Conservation (phyloP, 1,284 basidiomycete genomes). For the Ustilago curta region DNA sequence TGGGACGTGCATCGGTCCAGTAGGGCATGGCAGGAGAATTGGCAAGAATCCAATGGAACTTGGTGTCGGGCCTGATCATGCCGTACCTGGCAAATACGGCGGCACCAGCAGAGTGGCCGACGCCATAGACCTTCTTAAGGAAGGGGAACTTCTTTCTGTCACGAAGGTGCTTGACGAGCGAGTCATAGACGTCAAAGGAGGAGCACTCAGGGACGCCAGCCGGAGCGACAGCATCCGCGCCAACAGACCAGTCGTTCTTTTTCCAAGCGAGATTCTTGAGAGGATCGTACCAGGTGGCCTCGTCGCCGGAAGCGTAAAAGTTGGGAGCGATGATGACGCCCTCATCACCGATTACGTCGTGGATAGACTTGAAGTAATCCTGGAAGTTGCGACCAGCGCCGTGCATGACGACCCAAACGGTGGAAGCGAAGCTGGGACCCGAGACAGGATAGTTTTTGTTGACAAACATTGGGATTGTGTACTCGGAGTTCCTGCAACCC, state of each 20-base stretch:
- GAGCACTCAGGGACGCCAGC: conserved; percentile 26
- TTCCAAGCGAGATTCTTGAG: conserved; percentile 28
- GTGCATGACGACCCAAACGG: conserved; percentile 53
- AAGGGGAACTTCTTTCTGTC: conserved; percentile 43
- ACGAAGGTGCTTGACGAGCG: conserved; percentile 29
- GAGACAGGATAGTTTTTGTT: conserved; percentile 40
- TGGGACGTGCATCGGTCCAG: conserved; percentile 49
- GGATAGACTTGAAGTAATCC: conserved; percentile 43
- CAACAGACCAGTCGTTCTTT: conserved; percentile 31
- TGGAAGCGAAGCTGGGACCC: conserved; percentile 13
- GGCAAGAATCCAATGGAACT: conserved; percentile 38
- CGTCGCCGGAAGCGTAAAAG: conserved; percentile 29
- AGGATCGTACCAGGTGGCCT: conserved; percentile 33
- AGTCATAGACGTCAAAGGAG: conserved; percentile 53
- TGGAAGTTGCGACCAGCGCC: conserved; percentile 45
- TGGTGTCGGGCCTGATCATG: conserved; percentile 25
- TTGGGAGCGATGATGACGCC: conserved; percentile 44
- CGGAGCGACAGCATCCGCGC: conserved; percentile 37
- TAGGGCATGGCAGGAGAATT: conserved; percentile 55
- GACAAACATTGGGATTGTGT: conserved; percentile 49
- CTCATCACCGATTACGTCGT: conserved; percentile 36
- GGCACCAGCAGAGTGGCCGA: conserved; percentile 52
- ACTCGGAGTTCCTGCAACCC: conserved; percentile 10
- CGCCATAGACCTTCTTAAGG: conserved; percentile 34
- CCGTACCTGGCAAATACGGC: conserved; percentile 48